Evolutionary conservation across 257 asterid genomes (phyloP), one percentile per base, ranked within the genome.

Genomic region (Salvia hispanica): DNA sequence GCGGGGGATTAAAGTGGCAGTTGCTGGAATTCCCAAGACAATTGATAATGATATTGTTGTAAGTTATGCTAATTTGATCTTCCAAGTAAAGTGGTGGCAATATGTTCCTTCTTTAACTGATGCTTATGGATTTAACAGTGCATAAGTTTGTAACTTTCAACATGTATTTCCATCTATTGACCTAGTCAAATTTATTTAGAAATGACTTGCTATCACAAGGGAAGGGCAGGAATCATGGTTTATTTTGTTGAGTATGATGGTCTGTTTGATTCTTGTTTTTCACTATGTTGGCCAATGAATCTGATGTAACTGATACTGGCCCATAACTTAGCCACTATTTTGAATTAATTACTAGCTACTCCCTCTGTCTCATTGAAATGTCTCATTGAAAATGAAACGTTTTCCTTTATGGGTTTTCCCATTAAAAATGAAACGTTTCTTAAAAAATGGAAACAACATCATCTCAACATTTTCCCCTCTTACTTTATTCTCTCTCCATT

Each of bases 11-110:
- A 86, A 83, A 75, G 95, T 92, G 40, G 85, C 95, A 75, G 96
- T 92, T 7, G 97, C 95, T 77, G 98, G 98, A 71, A 88, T 92
- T 69, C 98, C 97, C 46, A 92, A 92, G 86, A 92, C 98, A 34
- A 90, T 92, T 59, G 98, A 92, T 78, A 92, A 92, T 84, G 98
- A 92, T 74, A 92, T 92, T 66, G 89, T 89, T 52, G 98, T 89
- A 84, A 87, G 92, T 80, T 71, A 58, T 62, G 10, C 69, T 57
- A 6, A 40, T 54, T 25, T 39, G 50, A 67, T 73, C 67, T 61
- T 73, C 59, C 13, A 1, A 62, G n/a, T 46, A 28, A 45, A 37
- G 58, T 52, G 53, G 39, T 51, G 9, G 31, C 71, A 9, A 40
- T 66, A 21, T 37, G 55, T 56, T 58, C 57, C 42, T 66, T 51